Base-by-base conservation (phyloP, 495 filamentous ascomycete genomes). In the Neurospora tetrasperma region DNA sequence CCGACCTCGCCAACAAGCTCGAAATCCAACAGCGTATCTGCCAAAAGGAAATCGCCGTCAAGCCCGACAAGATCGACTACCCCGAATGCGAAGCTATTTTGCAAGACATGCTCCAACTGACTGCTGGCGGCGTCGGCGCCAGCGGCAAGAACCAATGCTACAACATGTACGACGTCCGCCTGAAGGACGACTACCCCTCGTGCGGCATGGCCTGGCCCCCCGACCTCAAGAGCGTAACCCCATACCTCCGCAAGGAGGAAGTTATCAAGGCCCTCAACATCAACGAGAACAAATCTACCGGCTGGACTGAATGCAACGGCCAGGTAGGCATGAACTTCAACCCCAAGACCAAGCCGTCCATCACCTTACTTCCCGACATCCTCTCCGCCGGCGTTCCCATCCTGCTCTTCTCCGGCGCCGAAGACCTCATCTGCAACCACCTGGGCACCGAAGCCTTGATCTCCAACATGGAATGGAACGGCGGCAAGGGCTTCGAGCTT, bases 171-270 rank as follows among this genome's bases (percentile, higher is more conserved):
- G 96, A 99, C 81, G 84, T 98, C 41, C 92, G 96, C 48, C 84
- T 97, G 14, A 85, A 83, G 59, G 96, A 98, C 79, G 75, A 77
- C 5, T 91, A 85, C 75, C 90, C 90, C 7, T 88, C 88, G 69
- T 99, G 96, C 79, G 96, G 96, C 71, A 96, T 96, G 93, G 93
- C 92, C 83, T 99, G 96, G 96, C 96, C 96, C 11, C 90, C 93
- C 44, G 96, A 98, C 81, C 83, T 99, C 71, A 78, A 72, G 23
- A 79, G 87, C 42, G 88, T 98, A 11, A 92, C 89, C 8, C 94
- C 93, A 0, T 99, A 98, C 80, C 87, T 99, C 42, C 93, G 90
- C 66, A 89, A 90, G 59, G 73, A 85, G n/a, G 94, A 97, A 48
- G 96, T 99, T 10, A 83, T 86, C 27, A 72, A 86, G 5, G 96